Conservation (phyloP, 2,329 filamentous ascomycete species). For the Cryphonectria radicalis region DNA sequence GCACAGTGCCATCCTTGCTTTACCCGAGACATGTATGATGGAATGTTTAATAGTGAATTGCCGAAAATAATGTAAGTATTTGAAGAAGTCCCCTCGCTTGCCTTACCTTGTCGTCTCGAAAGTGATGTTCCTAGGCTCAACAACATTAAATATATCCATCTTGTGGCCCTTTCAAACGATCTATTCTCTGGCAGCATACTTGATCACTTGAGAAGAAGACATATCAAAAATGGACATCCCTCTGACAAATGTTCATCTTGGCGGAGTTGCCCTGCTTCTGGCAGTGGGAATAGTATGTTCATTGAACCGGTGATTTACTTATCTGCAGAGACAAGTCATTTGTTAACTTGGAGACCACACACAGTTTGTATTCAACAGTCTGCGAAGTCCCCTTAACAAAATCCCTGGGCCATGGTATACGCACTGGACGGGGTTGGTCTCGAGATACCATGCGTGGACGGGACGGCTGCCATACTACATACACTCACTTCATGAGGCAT, state of each 20-base stretch:
- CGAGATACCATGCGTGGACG: slow-evolving; percentile 27
- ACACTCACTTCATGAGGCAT: slow-evolving; percentile 34
- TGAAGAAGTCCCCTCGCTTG: background rate
- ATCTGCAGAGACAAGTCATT: background rate
- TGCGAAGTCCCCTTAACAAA: background rate
- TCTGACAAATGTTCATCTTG: slow-evolving; percentile 18
- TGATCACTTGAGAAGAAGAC: background rate
- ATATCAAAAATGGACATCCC: slow-evolving; percentile 45
- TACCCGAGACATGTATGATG: background rate
- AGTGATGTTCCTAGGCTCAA: background rate
- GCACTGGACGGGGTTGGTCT: slow-evolving; percentile 31
- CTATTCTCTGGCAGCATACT: background rate
- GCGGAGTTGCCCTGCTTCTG: background rate
- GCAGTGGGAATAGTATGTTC: background rate
- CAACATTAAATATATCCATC: background rate
- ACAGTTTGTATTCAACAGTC: background rate
- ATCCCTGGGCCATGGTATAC: slow-evolving; percentile 36
- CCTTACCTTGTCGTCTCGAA: background rate
- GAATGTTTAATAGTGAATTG: background rate
- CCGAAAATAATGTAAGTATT: background rate
- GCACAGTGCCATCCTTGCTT: background rate
- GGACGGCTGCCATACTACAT: slow-evolving; percentile 33
- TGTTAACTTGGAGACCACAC: background rate
- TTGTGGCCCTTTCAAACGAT: background rate
- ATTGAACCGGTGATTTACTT: background rate